Conservation (phyloP, 2,329 filamentous ascomycete species). For the Aspergillus puulaauensis region DNA sequence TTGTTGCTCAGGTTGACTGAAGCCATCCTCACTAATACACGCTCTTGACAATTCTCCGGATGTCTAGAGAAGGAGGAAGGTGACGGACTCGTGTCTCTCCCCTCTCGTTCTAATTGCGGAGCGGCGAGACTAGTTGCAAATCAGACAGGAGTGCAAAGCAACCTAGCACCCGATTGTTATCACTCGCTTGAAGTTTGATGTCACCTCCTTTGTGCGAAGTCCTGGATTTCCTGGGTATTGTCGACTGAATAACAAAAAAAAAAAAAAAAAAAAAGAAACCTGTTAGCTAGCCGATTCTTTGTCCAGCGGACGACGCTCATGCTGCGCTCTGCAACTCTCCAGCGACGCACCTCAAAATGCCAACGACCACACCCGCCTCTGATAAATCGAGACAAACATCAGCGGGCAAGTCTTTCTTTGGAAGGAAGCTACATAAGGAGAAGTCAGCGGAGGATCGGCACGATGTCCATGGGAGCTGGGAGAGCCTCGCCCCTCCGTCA, state of each 20-base stretch:
- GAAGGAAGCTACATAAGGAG: slow-evolving; percentile 73
- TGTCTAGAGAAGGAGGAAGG: slow-evolving; percentile 9
- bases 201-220: neutral
- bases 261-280: neutral
- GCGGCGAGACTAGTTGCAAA: slow-evolving; percentile 19
- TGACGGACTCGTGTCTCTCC: slow-evolving; percentile 12
- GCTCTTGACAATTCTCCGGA: neutral
- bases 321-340: slow-evolving; percentile 32
- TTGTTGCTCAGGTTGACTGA: slow-evolving; percentile 4
- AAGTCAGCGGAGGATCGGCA: slow-evolving; percentile 65
- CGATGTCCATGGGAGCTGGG: slow-evolving; percentile 60
- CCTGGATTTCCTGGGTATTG: neutral
- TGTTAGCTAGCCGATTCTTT: neutral
- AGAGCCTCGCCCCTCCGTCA: slow-evolving; percentile 61
- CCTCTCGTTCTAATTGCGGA: slow-evolving; percentile 22
- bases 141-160: neutral
- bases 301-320: slow-evolving; percentile 26
- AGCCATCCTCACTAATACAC: neutral
- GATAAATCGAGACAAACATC: slow-evolving; percentile 82
- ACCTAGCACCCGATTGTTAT: slow-evolving; percentile 8
- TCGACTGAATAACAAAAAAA: neutral
- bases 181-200: slow-evolving; percentile 6
- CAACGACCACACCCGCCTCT: slow-evolving; percentile 61
- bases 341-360: slow-evolving; percentile 46
- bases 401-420: slow-evolving; percentile 81